Evolutionary conservation across 345 rosid species (phyloP).

Genomic region (Anastatica hierochuntica): DNA sequence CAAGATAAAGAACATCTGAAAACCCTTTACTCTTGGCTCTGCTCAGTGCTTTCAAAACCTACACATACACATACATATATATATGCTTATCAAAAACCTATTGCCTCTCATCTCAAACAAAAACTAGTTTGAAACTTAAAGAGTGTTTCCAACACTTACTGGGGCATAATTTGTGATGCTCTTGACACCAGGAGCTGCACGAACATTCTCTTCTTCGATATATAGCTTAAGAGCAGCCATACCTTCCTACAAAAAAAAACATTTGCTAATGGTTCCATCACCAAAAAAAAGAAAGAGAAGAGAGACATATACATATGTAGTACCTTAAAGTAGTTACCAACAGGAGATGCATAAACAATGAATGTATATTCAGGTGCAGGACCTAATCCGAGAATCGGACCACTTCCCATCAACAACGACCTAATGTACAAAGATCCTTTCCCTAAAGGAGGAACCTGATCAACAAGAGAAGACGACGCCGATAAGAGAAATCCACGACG

Average conservation of each 20-base stretch:
- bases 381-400: conserved; percentile 82
- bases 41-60: conserved; percentile 19
- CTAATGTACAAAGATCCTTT: conserved; percentile 81
- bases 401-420: conserved; percentile 85
- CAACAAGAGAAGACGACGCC: too few species aligned
- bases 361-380: conserved; percentile 90
- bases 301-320: background rate
- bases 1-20: conserved; percentile 24
- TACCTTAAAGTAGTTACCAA: conserved; percentile 86
- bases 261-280: background rate
- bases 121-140: too few species aligned
- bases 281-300: background rate
- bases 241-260: conserved; percentile 55
- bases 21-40: conserved; percentile 18
- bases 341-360: conserved; percentile 71
- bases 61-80: too few species aligned
- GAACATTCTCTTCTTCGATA: conserved; percentile 18
- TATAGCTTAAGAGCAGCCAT: conserved; percentile 33
- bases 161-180: conserved; percentile 83
- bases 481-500: too few species aligned
- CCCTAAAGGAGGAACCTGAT: conserved; percentile 75
- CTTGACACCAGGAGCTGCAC: conserved; percentile 87
- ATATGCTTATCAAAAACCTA: too few species aligned
- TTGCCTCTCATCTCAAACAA: too few species aligned
- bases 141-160: conserved; percentile 28